A percentile compares a stretch with the other conserved stretches of the same genome.
Conservation (phyloP, 768 basidiomycete genomes). For the Suillus clintonianus region DNA sequence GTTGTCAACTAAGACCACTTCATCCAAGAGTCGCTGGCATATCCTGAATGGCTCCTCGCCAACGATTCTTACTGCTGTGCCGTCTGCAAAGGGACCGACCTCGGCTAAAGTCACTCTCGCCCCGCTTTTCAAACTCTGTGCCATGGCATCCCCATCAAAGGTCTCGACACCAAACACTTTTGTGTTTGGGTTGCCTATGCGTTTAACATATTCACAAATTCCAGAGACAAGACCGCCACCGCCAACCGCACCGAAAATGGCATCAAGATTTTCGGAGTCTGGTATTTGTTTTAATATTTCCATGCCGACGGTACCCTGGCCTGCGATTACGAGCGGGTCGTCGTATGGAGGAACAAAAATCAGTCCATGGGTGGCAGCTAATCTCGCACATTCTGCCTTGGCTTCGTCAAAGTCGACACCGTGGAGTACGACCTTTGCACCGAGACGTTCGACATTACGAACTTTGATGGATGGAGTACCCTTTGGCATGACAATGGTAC, state of each 20-base stretch:
- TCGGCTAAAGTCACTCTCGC: slow-evolving; percentile 82
- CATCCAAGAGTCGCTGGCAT: slow-evolving; percentile 82
- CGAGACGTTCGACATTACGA: slow-evolving; percentile 89
- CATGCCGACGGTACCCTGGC: slow-evolving; percentile 93
- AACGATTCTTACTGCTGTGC: slow-evolving; percentile 94
- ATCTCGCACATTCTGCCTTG: slow-evolving; percentile 88
- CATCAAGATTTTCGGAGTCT: slow-evolving; percentile 75
- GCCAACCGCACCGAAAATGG: slow-evolving; percentile 88
- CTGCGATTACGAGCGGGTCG: slow-evolving; percentile 94
- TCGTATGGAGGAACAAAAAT: slow-evolving; percentile 97
- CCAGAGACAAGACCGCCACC: slow-evolving; percentile 95
- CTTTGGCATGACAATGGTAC: slow-evolving; percentile 98
- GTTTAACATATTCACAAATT: slow-evolving; percentile 87
- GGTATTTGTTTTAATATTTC: slow-evolving; percentile 91
- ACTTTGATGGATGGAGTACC: slow-evolving; percentile 97
- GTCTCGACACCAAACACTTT: slow-evolving; percentile 93
- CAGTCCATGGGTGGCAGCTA: slow-evolving; percentile 74
- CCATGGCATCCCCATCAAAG: slow-evolving; percentile 93
- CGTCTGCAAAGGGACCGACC: slow-evolving; percentile 96
- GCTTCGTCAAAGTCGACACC: slow-evolving; percentile 96
- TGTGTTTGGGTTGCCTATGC: slow-evolving; percentile 83
- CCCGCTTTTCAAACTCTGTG: slow-evolving; percentile 75
- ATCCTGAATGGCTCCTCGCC: slow-evolving; percentile 95
- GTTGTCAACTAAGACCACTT: slow-evolving; percentile 82
- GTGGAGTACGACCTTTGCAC: slow-evolving; percentile 91